Evolutionary conservation across 225 moss, liverwort and hornwort genomes (phyloP).

Genomic region (Marchantia paleacea): DNA sequence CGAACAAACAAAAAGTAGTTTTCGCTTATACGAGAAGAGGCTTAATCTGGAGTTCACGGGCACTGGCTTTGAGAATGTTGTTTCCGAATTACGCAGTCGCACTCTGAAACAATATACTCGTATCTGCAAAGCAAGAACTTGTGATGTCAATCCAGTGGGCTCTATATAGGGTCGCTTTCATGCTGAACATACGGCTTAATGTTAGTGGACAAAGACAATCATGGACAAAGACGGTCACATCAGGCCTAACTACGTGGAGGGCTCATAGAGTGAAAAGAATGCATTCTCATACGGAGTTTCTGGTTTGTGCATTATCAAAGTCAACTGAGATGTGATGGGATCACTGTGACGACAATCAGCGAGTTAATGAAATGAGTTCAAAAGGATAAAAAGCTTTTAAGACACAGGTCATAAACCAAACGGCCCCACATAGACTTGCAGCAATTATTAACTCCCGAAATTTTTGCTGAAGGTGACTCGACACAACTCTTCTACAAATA

Average conservation of each 20-base stretch:
- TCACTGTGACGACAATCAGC: not conserved
- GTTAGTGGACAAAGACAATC: too few species aligned
- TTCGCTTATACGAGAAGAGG: too few species aligned
- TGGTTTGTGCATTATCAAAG: too few species aligned
- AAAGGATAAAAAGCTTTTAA: not conserved
- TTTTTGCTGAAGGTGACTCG: not conserved
- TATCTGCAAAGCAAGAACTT: not conserved
- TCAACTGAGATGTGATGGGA: not conserved
- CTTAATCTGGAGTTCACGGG: too few species aligned
- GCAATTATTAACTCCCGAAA: not conserved
- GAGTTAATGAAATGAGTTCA: not conserved
- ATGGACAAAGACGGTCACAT: too few species aligned
- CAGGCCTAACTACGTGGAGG: too few species aligned
- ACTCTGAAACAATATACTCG: not conserved
- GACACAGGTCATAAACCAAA: not conserved
- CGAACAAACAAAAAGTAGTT: too few species aligned
- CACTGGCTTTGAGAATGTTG: too few species aligned
- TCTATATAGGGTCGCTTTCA: not conserved
- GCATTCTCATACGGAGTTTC: too few species aligned
- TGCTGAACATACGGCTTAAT: too few species aligned
- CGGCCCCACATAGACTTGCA: not conserved
- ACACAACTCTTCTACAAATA: not conserved
- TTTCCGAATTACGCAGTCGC: not conserved
- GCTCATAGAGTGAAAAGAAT: too few species aligned
- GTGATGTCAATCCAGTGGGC: not conserved